phyloP scores from a whole-genome alignment of 352 stramenopile genomes.

The Globisporangium paroecandrum region DNA sequence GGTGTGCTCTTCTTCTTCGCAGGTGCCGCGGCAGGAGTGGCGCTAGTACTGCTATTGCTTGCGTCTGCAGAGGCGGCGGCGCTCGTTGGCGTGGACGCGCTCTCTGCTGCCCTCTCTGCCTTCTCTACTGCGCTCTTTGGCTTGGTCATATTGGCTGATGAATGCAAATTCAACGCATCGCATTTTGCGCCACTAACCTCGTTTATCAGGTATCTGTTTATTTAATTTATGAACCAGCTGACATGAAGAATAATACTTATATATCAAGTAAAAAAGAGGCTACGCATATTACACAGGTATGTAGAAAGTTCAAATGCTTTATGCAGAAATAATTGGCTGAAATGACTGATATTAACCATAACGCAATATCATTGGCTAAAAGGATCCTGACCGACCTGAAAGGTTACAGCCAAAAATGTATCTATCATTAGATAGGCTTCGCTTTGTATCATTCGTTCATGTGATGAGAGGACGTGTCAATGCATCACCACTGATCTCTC shows the following conservation, averaged over 20 bases:
- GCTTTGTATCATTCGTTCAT: neutral
- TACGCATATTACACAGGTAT: neutral
- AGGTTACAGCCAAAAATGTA: neutral
- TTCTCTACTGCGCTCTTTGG: conserved; percentile 10
- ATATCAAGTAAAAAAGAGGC: neutral
- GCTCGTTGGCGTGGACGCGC: conserved; percentile 2
- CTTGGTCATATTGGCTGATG: conserved; percentile 32
- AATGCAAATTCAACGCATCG: neutral
- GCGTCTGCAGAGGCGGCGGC: neutral
- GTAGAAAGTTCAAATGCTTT: neutral
- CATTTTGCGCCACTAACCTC: neutral
- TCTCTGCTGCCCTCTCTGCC: conserved; percentile 9
- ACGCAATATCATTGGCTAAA: neutral
- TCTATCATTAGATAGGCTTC: neutral
- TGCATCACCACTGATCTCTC: neutral
- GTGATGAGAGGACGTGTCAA: neutral
- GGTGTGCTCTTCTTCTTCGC: conserved; percentile 72
- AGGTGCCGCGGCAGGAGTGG: conserved; percentile 13
- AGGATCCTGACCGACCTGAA: neutral
- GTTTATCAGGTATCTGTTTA: neutral
- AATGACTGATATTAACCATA: neutral
- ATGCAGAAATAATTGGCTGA: neutral
- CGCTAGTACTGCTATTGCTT: neutral
- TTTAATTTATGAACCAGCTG: neutral
- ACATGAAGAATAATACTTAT: neutral